Percentiles rank a stretch among this genome's conserved stretches.
Evolutionary conservation across 1,284 basidiomycete species (phyloP).

Genomic region (Xerocomus amazonicus): DNA sequence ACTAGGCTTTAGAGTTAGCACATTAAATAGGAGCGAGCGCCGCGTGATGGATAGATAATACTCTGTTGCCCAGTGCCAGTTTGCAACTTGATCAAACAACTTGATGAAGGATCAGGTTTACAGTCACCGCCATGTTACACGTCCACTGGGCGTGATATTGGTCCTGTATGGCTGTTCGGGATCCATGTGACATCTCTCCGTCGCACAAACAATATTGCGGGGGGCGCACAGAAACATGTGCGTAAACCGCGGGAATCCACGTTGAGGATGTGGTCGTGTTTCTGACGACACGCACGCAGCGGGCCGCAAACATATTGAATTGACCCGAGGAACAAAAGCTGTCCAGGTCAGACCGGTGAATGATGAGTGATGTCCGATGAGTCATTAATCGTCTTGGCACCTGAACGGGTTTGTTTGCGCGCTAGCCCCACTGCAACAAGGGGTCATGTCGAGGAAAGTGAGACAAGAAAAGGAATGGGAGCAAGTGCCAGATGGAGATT

Average conservation of each 20-base stretch:
- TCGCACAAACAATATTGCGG: no score
- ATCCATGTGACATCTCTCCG: no score
- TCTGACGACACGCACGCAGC: conserved; percentile 9
- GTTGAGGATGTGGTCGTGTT: not conserved
- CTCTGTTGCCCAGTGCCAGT: no score
- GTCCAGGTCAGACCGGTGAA: conserved; percentile 3
- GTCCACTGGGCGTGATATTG: not conserved
- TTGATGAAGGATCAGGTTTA: not conserved
- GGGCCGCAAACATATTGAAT: conserved; percentile 6
- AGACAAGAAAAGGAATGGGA: conserved; percentile 8
- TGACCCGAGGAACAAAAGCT: conserved; percentile 6
- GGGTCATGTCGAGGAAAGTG: conserved; percentile 22
- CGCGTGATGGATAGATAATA: no score
- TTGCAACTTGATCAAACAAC: not conserved
- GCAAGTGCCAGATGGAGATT: not conserved
- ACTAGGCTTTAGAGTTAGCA: not conserved
- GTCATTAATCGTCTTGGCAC: conserved; percentile 5
- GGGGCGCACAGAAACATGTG: not conserved
- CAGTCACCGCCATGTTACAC: not conserved
- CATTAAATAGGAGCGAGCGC: no score
- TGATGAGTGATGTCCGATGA: not conserved
- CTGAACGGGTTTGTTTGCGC: conserved; percentile 8
- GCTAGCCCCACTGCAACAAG: conserved; percentile 16
- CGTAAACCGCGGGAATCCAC: conserved; percentile 5
- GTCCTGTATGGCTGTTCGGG: not conserved